Conservation (phyloP, 805 yeast species). For the Cyberlindnera petersonii region DNA sequence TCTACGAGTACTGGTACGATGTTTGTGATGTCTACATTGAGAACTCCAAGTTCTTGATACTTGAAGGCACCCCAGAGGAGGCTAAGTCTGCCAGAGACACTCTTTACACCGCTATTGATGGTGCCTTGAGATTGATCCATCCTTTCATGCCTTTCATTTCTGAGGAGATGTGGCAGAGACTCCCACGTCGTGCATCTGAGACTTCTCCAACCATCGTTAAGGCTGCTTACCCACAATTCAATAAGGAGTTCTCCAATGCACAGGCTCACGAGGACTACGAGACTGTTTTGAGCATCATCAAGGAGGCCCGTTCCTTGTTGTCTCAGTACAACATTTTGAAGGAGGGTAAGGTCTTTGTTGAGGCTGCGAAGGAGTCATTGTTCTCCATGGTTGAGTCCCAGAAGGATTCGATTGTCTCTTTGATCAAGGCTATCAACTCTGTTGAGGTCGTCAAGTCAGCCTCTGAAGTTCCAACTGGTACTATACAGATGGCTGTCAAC, state of each 20-base stretch:
- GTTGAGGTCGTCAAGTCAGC: slow-evolving; percentile 57
- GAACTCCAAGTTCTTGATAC: slow-evolving; percentile 88
- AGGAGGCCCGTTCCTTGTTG: slow-evolving; percentile 86
- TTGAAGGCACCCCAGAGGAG: slow-evolving; percentile 86
- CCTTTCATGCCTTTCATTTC: slow-evolving; percentile 98
- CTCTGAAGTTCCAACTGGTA: slow-evolving; percentile 76
- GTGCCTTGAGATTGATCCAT: slow-evolving; percentile 86
- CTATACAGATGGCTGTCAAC: slow-evolving; percentile 78
- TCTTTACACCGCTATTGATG: slow-evolving; percentile 86
- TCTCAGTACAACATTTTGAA: slow-evolving; percentile 86
- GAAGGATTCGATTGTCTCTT: slow-evolving; percentile 80
- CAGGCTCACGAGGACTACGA: slow-evolving; percentile 75
- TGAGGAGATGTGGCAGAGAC: slow-evolving; percentile 98
- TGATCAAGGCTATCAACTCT: slow-evolving; percentile 85
- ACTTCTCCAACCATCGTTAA: slow-evolving; percentile 65
- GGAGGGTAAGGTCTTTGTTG: slow-evolving; percentile 83
- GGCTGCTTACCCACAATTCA: slow-evolving; percentile 74
- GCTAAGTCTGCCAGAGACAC: slow-evolving; percentile 91
- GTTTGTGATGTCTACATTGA: slow-evolving; percentile 98
- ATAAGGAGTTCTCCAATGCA: slow-evolving; percentile 55
- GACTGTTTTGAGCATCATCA: slow-evolving; percentile 78
- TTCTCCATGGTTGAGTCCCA: slow-evolving; percentile 60
- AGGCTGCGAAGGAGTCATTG: slow-evolving; percentile 48
- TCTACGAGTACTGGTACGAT: slow-evolving; percentile 93
- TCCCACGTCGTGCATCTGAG: slow-evolving; percentile 82